Evolutionary conservation across 257 asterid species (phyloP).

Genomic region (Asclepias syriaca): DNA sequence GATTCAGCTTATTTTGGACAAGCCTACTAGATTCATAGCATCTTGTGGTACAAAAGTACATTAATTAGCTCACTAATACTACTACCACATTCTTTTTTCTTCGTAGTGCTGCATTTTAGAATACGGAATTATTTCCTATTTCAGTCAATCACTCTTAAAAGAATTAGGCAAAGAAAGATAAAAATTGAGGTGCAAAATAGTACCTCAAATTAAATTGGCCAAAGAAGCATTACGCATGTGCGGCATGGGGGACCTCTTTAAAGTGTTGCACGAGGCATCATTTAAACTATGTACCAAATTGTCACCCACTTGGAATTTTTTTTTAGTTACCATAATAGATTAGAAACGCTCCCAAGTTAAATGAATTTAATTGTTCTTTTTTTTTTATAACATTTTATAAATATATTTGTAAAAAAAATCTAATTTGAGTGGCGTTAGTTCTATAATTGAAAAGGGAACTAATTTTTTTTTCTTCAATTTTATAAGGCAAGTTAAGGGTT

Average conservation of each 20-base stretch:
- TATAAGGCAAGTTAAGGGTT: neutral
- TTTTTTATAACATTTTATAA: too few relatives aligned
- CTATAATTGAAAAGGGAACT: too few relatives aligned
- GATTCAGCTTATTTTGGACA: neutral
- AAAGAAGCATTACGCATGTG: conserved; percentile 13
- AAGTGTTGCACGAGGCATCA: neutral
- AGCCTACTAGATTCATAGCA: too few relatives aligned
- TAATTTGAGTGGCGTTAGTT: too few relatives aligned
- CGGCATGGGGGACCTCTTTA: conserved; percentile 16
- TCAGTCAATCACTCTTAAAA: neutral
- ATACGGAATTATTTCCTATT: neutral
- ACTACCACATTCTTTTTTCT: neutral
- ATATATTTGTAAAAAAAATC: too few relatives aligned
- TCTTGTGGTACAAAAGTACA: neutral
- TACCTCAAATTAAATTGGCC: neutral
- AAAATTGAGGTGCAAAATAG: neutral
- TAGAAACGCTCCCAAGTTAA: too few relatives aligned
- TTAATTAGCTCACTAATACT: neutral
- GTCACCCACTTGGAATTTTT: conserved; percentile 10
- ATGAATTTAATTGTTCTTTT: too few relatives aligned
- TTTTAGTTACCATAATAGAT: neutral
- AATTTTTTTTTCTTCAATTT: neutral
- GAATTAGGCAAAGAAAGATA: neutral
- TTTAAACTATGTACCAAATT: conserved; percentile 3
- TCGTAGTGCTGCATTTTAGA: neutral